phyloP scores from a whole-genome alignment of 345 rosid genomes.

The Orychophragmus violaceus region DNA sequence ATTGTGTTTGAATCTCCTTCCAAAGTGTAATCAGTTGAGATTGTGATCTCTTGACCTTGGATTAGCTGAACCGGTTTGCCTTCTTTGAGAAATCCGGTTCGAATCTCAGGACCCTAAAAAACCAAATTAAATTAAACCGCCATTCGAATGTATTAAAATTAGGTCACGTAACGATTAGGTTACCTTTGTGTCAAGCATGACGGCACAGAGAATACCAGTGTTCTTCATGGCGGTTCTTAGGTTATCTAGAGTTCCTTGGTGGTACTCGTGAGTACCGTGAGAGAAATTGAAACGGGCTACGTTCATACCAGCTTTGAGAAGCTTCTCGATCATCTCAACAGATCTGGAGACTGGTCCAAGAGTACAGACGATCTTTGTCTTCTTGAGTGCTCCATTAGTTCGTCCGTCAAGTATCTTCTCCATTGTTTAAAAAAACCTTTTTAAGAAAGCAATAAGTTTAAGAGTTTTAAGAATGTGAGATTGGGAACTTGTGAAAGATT shows the following conservation, averaged over 20 bases:
- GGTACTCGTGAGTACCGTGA: conserved; percentile 33
- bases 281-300: conserved; percentile 63
- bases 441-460: not conserved
- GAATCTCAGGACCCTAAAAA: conserved; percentile 61
- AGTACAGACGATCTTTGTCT: conserved; percentile 96
- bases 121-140: not conserved
- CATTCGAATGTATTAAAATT: not conserved
- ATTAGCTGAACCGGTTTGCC: conserved; percentile 46
- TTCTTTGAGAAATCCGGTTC: conserved; percentile 57
- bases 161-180: not conserved
- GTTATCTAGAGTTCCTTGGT: conserved; percentile 36
- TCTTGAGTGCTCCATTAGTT: conserved; percentile 27
- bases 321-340: conserved; percentile 61
- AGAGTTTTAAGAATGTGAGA: not conserved
- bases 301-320: conserved; percentile 57
- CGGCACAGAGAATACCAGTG: conserved; percentile 49
- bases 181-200: conserved; percentile 92
- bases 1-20: conserved; percentile 49
- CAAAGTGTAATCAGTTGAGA: conserved; percentile 35
- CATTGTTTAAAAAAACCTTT: conserved; percentile 14
- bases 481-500: not conserved
- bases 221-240: conserved; percentile 60
- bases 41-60: conserved; percentile 55
- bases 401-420: conserved; percentile 21
- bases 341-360: conserved; percentile 91